phyloP scores from a whole-genome alignment of 73 alveolate genomes.

The Durusdinium trenchii region DNA sequence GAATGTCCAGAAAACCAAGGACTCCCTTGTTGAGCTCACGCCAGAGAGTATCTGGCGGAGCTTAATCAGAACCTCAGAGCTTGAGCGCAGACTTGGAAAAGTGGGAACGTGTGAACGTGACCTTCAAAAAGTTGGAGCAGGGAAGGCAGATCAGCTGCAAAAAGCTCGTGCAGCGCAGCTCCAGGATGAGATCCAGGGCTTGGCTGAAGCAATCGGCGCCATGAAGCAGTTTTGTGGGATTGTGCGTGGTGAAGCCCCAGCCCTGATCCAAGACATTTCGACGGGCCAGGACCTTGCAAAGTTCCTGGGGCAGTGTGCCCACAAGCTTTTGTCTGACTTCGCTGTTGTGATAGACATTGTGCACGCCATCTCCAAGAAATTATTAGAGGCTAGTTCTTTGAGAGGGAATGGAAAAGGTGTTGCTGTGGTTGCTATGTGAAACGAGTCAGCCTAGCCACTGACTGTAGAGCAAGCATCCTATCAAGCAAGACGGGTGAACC shows the following conservation, averaged over 20 bases:
- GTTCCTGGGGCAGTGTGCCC: neutral
- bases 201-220: too few species aligned
- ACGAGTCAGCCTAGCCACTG: too few species aligned
- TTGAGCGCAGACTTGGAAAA: neutral
- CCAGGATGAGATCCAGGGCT: too few species aligned
- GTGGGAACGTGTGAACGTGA: neutral
- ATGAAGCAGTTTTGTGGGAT: neutral
- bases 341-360: neutral
- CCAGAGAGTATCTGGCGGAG: neutral
- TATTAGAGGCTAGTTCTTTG: neutral
- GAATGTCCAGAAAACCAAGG: neutral
- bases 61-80: neutral
- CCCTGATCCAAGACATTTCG: neutral
- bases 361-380: slow-evolving; percentile 11
- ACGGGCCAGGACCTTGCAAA: neutral
- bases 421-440: too few species aligned
- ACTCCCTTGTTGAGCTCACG: neutral
- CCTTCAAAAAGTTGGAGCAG: neutral
- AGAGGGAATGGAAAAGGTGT: too few species aligned
- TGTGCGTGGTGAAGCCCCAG: neutral
- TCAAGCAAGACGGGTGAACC: too few species aligned
- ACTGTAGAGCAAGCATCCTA: too few species aligned
- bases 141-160: neutral
- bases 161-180: neutral
- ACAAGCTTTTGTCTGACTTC: neutral